Base-by-base conservation (phyloP, 169 alveolate genomes). In the Miamiensis avidus region DNA sequence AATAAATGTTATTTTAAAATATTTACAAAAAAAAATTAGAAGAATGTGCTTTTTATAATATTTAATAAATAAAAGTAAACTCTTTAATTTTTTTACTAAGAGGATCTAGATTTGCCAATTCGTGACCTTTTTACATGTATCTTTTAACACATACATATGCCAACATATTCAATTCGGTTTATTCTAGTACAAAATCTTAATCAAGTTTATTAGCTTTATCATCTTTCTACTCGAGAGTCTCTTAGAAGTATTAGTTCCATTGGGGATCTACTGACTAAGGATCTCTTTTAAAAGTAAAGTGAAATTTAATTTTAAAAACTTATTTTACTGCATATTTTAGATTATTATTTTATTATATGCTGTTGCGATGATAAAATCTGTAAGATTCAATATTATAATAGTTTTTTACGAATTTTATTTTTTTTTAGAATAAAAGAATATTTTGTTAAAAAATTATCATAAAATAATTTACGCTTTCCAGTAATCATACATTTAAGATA, bases 61-160 rank as follows among this genome's bases (percentile, higher is more conserved):
- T 76, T 76, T 49, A 49, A 11, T 49, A 11, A 49, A 0, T 16
- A 4, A 76, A 31, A 76, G 34, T 25, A 4, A 76, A 29, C 25
- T 6, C 26, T 31, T 32, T 76, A 15, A 29, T 29, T 15, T 31
- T 29, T 15, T 64, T 79, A 79, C 84, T 75, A 28, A 85, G 79
- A 29, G 89, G 89, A 79, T 85, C 89, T 31, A 85, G 30, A 73
- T 78, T 81, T 29, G 89, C 89, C 72, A 78, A 79, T 74, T 74
- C 73, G 74, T 85, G 89, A 32, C 89, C 89, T 49, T 49, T 49
- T 11, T 4, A 4, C 69, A 49, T 11, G 69, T 49, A 49, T 49
- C 69, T 49, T 49, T 20, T 49, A 49, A 49, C 69, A 11, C 26
- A 4, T 20, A 49, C 20, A 20, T 49, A 49, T 11, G 69, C 69